Conservation (phyloP, 257 asterid species). For the Lantana camara region DNA sequence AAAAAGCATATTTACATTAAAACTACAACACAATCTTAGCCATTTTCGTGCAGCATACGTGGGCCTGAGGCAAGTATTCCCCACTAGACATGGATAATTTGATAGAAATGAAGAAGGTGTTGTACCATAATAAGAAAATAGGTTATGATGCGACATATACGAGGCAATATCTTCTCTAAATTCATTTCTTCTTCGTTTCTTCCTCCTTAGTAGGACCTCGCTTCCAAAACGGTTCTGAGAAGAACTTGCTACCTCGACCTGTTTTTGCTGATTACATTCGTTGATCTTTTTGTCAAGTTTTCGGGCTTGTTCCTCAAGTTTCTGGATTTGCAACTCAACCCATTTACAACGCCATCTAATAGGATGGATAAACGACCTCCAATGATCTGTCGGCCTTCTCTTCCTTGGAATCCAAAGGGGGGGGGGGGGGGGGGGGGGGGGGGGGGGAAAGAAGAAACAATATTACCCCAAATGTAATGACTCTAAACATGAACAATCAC, state of each 20-base stretch:
- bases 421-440: too few species aligned
- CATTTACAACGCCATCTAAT: constrained; percentile 77
- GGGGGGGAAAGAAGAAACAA: neutral
- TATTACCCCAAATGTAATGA: neutral
- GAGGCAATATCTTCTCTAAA: constrained; percentile 35
- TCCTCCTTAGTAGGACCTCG: constrained; percentile 40
- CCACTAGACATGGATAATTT: constrained; percentile 12
- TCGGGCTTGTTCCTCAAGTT: constrained; percentile 43
- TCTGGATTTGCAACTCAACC: constrained; percentile 60
- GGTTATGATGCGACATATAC: constrained; percentile 57
- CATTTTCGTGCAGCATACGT: too few species aligned
- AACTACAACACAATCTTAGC: too few species aligned
- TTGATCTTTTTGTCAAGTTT: constrained; percentile 50
- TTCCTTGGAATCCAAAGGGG: constrained; percentile 47
- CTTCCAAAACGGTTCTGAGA: constrained; percentile 24
- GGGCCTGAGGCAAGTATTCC: too few species aligned
- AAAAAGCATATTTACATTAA: too few species aligned
- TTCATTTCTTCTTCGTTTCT: constrained; percentile 53
- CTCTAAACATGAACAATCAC: constrained; percentile 9
- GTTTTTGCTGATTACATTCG: constrained; percentile 31
- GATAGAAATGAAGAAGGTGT: neutral
- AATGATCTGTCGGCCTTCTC: constrained; percentile 54
- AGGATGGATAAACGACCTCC: constrained; percentile 58
- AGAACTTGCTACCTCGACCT: constrained; percentile 16
- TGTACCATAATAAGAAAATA: constrained; percentile 60